Evolutionary conservation across 2,329 filamentous ascomycete genomes (phyloP).

Genomic region (Herpotrichia juniperi): DNA sequence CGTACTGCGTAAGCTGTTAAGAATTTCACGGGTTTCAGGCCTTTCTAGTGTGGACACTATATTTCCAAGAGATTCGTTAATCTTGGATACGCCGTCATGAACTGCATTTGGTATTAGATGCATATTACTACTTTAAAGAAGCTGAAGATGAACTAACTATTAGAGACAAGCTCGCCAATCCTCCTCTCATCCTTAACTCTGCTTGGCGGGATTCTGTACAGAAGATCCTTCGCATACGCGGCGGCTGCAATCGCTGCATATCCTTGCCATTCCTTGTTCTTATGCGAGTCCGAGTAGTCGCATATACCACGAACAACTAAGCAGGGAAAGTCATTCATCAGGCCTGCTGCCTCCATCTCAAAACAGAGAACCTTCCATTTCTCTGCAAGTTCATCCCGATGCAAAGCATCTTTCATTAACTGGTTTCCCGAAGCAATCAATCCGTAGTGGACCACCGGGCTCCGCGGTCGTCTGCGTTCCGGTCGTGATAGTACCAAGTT

Average conservation of each 20-base stretch:
- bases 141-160: conserved; percentile 1
- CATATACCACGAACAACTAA: conserved; percentile 26
- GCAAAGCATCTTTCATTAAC: conserved; percentile 16
- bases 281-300: conserved; percentile 30
- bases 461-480: conserved; percentile 1
- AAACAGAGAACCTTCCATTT: conserved; percentile 24
- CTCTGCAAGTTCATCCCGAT: conserved; percentile 16
- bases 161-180: conserved; percentile 13
- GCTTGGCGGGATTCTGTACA: conserved; percentile 5
- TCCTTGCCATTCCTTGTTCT: conserved; percentile 19
- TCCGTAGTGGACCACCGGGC: conserved; percentile 22
- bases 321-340: conserved; percentile 20
- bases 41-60: too few relatives aligned
- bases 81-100: conserved; percentile 11
- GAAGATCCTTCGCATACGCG: conserved; percentile 13
- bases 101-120: conserved; percentile 13
- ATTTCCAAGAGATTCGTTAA: too few relatives aligned
- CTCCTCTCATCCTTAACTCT: conserved; percentile 11
- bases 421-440: conserved; percentile 27
- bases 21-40: too few relatives aligned
- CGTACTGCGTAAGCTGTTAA: too few relatives aligned
- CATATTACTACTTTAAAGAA: conserved; percentile 13
- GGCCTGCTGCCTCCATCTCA: conserved; percentile 28
- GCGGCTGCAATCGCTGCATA: conserved; percentile 16
- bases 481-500: background rate